Evolutionary conservation across 2,329 filamentous ascomycete species (phyloP).

Genomic region (Trichoderma lentiforme): DNA sequence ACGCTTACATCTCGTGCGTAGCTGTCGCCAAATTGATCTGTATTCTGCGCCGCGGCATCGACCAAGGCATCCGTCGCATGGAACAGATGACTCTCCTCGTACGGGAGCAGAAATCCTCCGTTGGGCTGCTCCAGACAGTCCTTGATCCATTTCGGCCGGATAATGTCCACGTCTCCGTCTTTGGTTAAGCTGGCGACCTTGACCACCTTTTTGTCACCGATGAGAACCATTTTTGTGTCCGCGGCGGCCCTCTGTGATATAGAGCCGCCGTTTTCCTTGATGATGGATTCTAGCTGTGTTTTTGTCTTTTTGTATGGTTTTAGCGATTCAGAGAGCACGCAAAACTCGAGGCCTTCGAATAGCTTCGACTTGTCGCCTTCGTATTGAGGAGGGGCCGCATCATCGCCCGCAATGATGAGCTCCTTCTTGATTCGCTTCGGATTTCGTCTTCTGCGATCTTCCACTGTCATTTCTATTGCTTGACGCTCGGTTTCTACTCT

Average conservation of each 20-base stretch:
- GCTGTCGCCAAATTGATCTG: constrained; percentile 79
- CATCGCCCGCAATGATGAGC: constrained; percentile 68
- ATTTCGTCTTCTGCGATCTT: constrained; percentile 55
- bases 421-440: constrained; percentile 66
- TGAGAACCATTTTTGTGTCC: constrained; percentile 60
- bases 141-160: constrained; percentile 77
- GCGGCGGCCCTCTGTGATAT: constrained; percentile 71
- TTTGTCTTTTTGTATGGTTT: constrained; percentile 72
- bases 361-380: constrained; percentile 58
- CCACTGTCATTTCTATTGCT: constrained; percentile 75
- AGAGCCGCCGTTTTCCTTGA: constrained; percentile 79
- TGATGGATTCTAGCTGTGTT: constrained; percentile 70
- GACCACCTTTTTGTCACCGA: constrained; percentile 77
- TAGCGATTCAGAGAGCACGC: constrained; percentile 73
- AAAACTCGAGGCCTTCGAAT: constrained; percentile 77
- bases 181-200: constrained; percentile 83
- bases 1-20: constrained; percentile 67
- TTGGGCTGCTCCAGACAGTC: constrained; percentile 67
- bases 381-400: constrained; percentile 43
- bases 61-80: constrained; percentile 58
- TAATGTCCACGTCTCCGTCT: constrained; percentile 63
- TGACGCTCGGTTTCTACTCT: constrained; percentile 67
- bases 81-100: constrained; percentile 66
- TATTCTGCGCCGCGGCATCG: constrained; percentile 55
- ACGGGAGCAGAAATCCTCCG: constrained; percentile 61